Evolutionary conservation across 768 basidiomycete genomes (phyloP), one percentile per base, ranked within the genome.

Genomic region (Rhizopogon roseolus): DNA sequence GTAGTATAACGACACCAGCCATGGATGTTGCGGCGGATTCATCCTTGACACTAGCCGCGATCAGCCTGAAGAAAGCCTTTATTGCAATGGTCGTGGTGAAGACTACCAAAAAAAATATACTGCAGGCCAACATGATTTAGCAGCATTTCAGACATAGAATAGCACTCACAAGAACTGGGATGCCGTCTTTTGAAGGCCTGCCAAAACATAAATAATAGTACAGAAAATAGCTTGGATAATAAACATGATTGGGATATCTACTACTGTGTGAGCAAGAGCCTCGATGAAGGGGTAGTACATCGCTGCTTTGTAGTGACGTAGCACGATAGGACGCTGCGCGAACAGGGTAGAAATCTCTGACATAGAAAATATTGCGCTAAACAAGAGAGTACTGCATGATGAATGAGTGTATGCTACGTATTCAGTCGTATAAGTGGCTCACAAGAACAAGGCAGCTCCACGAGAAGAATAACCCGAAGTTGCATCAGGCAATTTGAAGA

Each of bases 401-500:
- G 28, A 76, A 75, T 55, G 71, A 76, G 74, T 50, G 73, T 75
- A 51, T 74, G 69, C 45, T 16, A 22, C 22, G 22, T 2, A 13
- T 8, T 19, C 19, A 19, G 19, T 19, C 8, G 45, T 34, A 32
- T 14, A 46, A 46, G 13, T 22, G 27, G 69, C 80, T 34, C 64
- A 85, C 79, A 90, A 89, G 78, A 88, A 91, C 19, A 93, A 72
- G 25, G 86, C 76, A 69, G 89, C 84, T 38, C 88, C 88, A n/a
- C 90, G 80, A n/a, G 85, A 82, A 50, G 57, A 63, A 51, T 58
- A 68, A n/a, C 53, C 48, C n/a, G 41, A 49, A 2, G 80, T 79
- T 29, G 59, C 64, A 37, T 62, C 57, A 0, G 70, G 59, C 25
- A 76, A 53, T 16, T 66, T 64, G 55, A 75, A 73, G 68, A 78